Evolutionary conservation across 352 stramenopile genomes (phyloP).

Genomic region (Achlya hypogyna): DNA sequence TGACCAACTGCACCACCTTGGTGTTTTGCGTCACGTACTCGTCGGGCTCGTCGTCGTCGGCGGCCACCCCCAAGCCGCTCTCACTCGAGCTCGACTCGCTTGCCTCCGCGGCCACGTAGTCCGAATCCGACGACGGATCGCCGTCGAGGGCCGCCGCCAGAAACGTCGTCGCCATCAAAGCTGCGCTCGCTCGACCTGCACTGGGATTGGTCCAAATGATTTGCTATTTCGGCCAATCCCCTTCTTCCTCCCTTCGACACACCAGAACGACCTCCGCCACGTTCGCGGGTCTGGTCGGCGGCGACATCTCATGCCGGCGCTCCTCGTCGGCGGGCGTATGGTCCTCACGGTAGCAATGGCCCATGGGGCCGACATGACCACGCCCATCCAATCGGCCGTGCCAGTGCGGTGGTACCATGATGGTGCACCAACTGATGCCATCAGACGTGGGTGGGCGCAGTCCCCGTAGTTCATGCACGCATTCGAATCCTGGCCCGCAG

Average conservation of each 20-base stretch:
- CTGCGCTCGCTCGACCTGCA: neutral
- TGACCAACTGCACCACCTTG: conserved; percentile 18
- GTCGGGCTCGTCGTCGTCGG: conserved; percentile 8
- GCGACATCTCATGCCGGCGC: no score
- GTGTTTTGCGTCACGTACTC: conserved; percentile 20
- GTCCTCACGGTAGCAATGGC: no score
- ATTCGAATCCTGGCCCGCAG: no score
- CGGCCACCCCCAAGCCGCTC: neutral
- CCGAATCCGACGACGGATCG: neutral
- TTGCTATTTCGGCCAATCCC: neutral
- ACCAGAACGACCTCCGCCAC: no score
- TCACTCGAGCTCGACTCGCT: neutral
- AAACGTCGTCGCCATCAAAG: neutral
- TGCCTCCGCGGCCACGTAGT: neutral
- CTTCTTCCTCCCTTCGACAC: no score
- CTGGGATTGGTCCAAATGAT: neutral
- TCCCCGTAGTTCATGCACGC: no score
- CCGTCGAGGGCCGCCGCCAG: neutral
- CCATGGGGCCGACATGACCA: no score
- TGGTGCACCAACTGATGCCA: neutral
- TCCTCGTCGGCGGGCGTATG: no score
- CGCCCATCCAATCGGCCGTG: neutral
- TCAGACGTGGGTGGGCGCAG: no score
- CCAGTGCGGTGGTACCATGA: neutral
- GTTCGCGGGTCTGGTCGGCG: no score